Conservation (phyloP, 2,329 filamentous ascomycete genomes). For the Colletotrichum costaricense region DNA sequence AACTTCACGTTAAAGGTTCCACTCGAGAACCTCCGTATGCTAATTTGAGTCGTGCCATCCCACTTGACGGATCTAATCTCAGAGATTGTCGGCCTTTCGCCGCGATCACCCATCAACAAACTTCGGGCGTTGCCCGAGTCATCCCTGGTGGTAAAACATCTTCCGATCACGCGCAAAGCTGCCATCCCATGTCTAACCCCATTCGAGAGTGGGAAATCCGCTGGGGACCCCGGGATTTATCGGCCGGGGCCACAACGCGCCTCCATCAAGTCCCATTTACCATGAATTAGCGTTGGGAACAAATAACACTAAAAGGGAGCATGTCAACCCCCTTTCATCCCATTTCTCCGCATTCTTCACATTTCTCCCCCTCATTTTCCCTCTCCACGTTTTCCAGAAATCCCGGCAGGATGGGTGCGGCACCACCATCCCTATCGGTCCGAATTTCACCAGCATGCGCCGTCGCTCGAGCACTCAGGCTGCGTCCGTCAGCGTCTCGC, state of each 20-base stretch:
- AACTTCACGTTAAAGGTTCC: background rate
- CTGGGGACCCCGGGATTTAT: conserved; percentile 21
- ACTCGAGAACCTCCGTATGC: background rate
- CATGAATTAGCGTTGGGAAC: background rate
- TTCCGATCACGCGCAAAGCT: background rate
- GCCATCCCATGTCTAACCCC: conserved; percentile 19
- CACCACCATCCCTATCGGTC: background rate
- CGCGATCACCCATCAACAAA: background rate
- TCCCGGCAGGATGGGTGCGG: conserved; percentile 11
- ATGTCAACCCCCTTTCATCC: background rate
- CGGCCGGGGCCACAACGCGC: conserved; percentile 1
- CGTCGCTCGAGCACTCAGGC: conserved; percentile 15
- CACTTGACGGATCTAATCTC: background rate
- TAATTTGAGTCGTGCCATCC: background rate
- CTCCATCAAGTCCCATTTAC: background rate
- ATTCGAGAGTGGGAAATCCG: background rate
- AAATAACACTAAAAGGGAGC: background rate
- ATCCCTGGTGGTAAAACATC: background rate
- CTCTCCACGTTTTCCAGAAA: conserved; percentile 15
- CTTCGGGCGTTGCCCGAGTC: conserved; percentile 22
- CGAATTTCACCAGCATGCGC: conserved; percentile 21
- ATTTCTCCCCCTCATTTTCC: conserved; percentile 26
- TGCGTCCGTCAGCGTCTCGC: background rate
- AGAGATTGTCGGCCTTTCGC: background rate
- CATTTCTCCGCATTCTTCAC: conserved; percentile 33